Conservation (phyloP, 192 early-diverging fungal species). For the Coemansia sp. region DNA sequence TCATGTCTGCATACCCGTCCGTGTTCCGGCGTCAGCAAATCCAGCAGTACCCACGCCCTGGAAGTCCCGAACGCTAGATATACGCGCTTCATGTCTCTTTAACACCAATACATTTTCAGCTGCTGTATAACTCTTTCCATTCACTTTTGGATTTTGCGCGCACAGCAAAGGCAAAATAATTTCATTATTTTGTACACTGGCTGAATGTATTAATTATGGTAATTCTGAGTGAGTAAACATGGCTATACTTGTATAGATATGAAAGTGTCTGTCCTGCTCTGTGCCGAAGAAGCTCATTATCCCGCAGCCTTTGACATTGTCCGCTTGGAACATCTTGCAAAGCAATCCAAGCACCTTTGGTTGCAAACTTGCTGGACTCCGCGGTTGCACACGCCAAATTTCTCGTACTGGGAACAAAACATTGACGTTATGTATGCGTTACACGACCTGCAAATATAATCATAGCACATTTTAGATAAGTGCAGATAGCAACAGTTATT, state of each 20-base stretch:
- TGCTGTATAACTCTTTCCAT: no score
- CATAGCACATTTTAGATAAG: slow-evolving; percentile 30
- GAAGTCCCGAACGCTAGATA: slow-evolving; percentile 8
- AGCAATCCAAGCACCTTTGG: slow-evolving; percentile 43
- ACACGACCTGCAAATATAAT: slow-evolving; percentile 51
- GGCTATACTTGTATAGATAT: no score
- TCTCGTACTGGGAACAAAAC: slow-evolving; percentile 43
- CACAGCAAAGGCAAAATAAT: no score
- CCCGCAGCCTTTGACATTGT: slow-evolving; percentile 16
- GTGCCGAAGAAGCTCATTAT: no score
- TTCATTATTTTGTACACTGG: no score
- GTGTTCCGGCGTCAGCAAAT: slow-evolving; percentile 36
- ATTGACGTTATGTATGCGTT: slow-evolving; percentile 35
- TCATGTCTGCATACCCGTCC: slow-evolving; percentile 47
- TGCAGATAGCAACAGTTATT: background rate
- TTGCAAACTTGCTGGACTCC: slow-evolving; percentile 24
- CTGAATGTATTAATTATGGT: no score
- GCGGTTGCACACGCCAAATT: slow-evolving; percentile 23
- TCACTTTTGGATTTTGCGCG: no score
- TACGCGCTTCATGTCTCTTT: no score
- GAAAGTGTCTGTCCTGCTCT: no score
- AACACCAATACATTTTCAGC: no score
- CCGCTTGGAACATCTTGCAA: slow-evolving; percentile 39
- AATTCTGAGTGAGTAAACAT: no score
- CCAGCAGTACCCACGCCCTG: slow-evolving; percentile 8